Evolutionary conservation across 176 grass and related monocot genomes (phyloP).

Genomic region (Lolium rigidum): DNA sequence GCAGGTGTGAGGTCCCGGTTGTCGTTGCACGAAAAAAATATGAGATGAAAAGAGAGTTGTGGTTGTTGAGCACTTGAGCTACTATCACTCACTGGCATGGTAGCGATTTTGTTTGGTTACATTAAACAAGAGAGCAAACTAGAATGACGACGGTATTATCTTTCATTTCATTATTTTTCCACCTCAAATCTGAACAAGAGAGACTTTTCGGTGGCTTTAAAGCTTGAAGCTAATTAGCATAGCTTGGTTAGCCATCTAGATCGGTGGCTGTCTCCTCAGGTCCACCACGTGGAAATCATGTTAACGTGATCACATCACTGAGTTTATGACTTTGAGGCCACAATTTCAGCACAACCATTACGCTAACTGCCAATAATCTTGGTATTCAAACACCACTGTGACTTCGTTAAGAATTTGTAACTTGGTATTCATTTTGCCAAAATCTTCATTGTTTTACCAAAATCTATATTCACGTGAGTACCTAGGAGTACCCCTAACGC

Average conservation of each 20-base stretch:
- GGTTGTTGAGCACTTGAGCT: slow-evolving; percentile 34
- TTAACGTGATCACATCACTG: not conserved
- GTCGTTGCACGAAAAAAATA: not conserved
- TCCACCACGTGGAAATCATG: slow-evolving; percentile 15
- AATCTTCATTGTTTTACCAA: too few relatives aligned
- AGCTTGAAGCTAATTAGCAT: not conserved
- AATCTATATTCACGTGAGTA: too few relatives aligned
- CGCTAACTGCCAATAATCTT: not conserved
- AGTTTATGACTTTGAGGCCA: not conserved
- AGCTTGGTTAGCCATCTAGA: not conserved
- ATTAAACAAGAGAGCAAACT: slow-evolving; percentile 4
- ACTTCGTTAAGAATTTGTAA: too few relatives aligned
- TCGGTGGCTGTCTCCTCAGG: slow-evolving; percentile 10
- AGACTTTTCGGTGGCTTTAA: not conserved
- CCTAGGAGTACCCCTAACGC: too few relatives aligned
- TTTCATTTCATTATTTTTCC: not conserved
- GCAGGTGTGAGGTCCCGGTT: slow-evolving; percentile 26
- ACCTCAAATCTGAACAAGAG: slow-evolving; percentile 45
- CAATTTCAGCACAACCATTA: not conserved
- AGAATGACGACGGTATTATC: not conserved
- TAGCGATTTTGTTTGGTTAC: slow-evolving; percentile 27
- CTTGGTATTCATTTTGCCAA: too few relatives aligned
- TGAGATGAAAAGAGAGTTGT: not conserved
- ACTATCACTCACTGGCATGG: slow-evolving; percentile 12
- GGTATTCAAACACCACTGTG: not conserved